Evolutionary conservation across 2,329 filamentous ascomycete species (phyloP), one percentile per base, ranked within the genome.

Genomic region (Colletotrichum salicis): DNA sequence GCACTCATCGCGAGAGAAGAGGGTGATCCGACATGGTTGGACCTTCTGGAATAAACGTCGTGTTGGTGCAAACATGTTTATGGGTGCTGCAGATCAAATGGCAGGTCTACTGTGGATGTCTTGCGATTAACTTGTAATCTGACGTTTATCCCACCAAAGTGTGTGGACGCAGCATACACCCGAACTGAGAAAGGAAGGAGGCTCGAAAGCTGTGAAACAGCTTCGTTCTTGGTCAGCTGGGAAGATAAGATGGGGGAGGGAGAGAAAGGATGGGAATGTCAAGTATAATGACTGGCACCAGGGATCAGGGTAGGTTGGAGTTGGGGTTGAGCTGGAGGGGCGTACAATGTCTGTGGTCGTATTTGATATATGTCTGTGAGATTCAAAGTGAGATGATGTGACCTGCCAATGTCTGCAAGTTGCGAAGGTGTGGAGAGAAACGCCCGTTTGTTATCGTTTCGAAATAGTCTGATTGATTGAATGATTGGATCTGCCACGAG

Each of bases 1-100:
- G 80, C 93, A 96, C 71, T 91, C 91, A 45, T 89, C 84, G 54
- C 93, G 89, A 3, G 91, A 94, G 80, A 95, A 95, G 37, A 95
- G 85, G 0, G 93, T 95, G 77, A 95, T 91, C 70, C 91, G 87
- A 78, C 87, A 90, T 35, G 87, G 81, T 72, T 86, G 66, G 7
- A 45, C 65, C 45, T 70, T 67, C 22, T 72, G 87, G 52, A 89
- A 77, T 4, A 91, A 81, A 61, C 85, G 83, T 52, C 77, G 74
- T 1, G 89, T 87, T 45, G 83, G 78, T 15, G 35, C 37, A 71
- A 84, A 86, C 90, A 92, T 91, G 64, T 76, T 27, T 70, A 37
- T 22, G 45, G 22, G 45, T 10, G 41, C n/a, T 27, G 22, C 35
- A 59, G 45, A 3, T 24, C 54, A 48, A 64, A 48, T 1, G 15